Conservation (phyloP, 1,284 basidiomycete species). For the Peniophora sp. region DNA sequence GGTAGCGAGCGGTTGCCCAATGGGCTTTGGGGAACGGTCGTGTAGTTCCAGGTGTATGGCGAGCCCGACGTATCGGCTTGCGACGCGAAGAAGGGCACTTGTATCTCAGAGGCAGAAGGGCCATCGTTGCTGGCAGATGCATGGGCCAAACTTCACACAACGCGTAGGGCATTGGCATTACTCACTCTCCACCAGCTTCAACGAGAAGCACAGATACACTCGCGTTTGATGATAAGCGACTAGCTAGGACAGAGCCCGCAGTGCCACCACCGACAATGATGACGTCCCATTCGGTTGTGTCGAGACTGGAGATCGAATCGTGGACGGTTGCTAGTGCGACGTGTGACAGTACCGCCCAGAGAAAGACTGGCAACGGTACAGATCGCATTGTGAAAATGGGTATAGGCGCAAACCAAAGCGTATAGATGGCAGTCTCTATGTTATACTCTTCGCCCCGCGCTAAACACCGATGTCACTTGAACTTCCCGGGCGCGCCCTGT, state of each 20-base stretch:
- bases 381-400: too few relatives aligned
- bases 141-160: neutral
- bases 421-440: too few relatives aligned
- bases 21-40: constrained; percentile 6
- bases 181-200: constrained; percentile 15
- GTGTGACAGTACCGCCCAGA: too few relatives aligned
- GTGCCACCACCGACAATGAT: constrained; percentile 6
- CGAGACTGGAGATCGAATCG: too few relatives aligned
- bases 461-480: too few relatives aligned
- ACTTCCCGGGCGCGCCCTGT: too few relatives aligned
- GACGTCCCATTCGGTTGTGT: neutral
- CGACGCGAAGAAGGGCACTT: neutral
- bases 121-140: neutral
- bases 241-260: constrained; percentile 15
- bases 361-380: too few relatives aligned
- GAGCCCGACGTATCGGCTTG: neutral
- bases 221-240: constrained; percentile 9
- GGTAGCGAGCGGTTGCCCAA: constrained; percentile 17
- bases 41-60: neutral
- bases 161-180: neutral
- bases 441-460: too few relatives aligned
- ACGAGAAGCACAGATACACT: constrained; percentile 11
- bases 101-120: neutral
- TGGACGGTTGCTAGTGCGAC: too few relatives aligned
- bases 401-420: too few relatives aligned